Evolutionary conservation across 768 basidiomycete species (phyloP).

Genomic region (Phaeotremella skinneri): DNA sequence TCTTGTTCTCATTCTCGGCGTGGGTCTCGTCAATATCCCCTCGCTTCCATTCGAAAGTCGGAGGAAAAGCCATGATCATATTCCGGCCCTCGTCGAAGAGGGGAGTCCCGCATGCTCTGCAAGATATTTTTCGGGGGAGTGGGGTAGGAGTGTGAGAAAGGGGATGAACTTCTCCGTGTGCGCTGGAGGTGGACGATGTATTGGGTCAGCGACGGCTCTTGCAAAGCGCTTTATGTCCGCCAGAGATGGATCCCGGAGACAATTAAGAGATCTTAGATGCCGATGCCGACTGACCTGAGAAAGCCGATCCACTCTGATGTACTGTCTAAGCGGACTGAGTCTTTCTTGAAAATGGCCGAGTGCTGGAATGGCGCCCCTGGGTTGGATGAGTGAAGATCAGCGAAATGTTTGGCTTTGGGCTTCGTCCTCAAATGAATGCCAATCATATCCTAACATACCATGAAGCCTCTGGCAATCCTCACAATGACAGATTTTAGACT

Average conservation of each 20-base stretch:
- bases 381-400: not conserved
- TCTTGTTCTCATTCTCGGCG: constrained; percentile 10
- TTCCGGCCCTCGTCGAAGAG: constrained; percentile 44
- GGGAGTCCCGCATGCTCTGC: constrained; percentile 39
- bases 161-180: constrained; percentile 45
- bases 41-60: constrained; percentile 38
- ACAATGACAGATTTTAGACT: constrained; percentile 42
- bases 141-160: constrained; percentile 37
- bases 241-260: no score
- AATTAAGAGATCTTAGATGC: no score
- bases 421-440: not conserved
- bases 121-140: constrained; percentile 40
- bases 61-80: constrained; percentile 47
- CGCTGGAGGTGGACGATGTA: constrained; percentile 12
- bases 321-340: constrained; percentile 34
- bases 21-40: constrained; percentile 27
- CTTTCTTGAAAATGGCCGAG: constrained; percentile 40
- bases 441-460: constrained; percentile 26
- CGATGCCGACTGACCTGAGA: constrained; percentile 24
- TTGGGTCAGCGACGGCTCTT: constrained; percentile 1
- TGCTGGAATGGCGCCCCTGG: constrained; percentile 42
- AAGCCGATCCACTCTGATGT: constrained; percentile 37
- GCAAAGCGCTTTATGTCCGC: no score
- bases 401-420: not conserved
- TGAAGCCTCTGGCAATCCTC: constrained; percentile 45